Base-by-base conservation (phyloP, 208 protist species). In the Lotmaria passim region DNA sequence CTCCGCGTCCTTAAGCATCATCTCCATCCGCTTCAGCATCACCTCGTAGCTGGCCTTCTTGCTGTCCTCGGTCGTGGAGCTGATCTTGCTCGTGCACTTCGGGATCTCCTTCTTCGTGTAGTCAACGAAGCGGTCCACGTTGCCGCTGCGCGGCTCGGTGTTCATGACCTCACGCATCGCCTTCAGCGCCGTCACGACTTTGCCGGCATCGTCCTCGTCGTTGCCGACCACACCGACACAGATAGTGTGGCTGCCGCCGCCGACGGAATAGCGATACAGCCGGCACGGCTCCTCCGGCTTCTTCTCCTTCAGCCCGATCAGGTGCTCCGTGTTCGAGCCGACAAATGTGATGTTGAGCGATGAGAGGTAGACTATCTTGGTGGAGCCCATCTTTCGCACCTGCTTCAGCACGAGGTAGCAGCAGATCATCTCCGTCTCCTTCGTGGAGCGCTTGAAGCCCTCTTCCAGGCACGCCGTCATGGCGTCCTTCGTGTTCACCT, bases 1-100 rank as follows among this genome's bases (percentile, higher is more conserved):
- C 74, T 91, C 73, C 21, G 88, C 85, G 65, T 93, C 88, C 67
- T 85, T 93, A 41, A 93, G 73, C 85, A 93, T 93, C 74, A 79
- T 60, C 67, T 89, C 78, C 85, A 93, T 89, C 51, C 88, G 85
- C 47, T 75, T 77, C 50, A 82, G 41, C 73, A 86, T 79, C 36
- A 38, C 50, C 33, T 72, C 36, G 50, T 77, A 67, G 50, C 73
- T 82, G 52, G 69, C 59, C 74, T 84, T 82, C 56, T 79, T 83
- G 56, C 56, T 55, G 12, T 82, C 75, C 23, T 86, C 76, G 19
- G 53, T 73, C 21, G 75, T 65, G 26, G 63, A 69, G 47, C 60
- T 70, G 15, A 73, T 48, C 73, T 79, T 86, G 59, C 55, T 69
- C 72, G 84, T 83, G 52, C 76, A 84, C 38, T 77, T 71, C 2